These are phyloP conservation scores for Aspergillus latus DNA, from an alignment of 2,329 filamentous ascomycete genomes.

Conservation along the genomic window DNA sequence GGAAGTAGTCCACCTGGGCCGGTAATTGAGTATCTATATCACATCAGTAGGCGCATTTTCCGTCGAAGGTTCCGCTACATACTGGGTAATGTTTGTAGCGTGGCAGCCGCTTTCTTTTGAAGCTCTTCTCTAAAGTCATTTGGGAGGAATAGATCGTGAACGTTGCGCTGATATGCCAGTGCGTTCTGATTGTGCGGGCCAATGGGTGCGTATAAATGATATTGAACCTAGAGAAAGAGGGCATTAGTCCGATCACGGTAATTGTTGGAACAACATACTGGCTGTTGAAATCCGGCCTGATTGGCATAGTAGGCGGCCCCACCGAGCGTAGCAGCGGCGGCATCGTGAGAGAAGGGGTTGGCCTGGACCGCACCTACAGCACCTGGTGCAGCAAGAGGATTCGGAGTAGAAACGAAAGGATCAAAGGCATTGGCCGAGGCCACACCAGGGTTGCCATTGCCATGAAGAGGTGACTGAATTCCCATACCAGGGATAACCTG, in stretches of 20 bases:
- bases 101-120: conserved; percentile 82
- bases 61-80: conserved; percentile 32
- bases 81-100: conserved; percentile 80
- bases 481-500: conserved; percentile 10
- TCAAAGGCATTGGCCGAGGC: conserved; percentile 58
- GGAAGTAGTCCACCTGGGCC: conserved; percentile 77
- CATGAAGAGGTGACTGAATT: conserved; percentile 37
- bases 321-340: conserved; percentile 52
- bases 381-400: conserved; percentile 53
- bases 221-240: conserved; percentile 63
- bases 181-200: conserved; percentile 80
- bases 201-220: conserved; percentile 88
- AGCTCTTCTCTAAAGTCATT: conserved; percentile 84
- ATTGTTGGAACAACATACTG: conserved; percentile 48
- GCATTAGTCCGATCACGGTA: background rate
- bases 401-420: conserved; percentile 62
- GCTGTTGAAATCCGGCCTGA: conserved; percentile 61
- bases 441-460: conserved; percentile 52
- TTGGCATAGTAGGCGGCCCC: conserved; percentile 66
- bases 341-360: conserved; percentile 78
- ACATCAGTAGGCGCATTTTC: background rate
- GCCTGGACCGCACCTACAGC: conserved; percentile 50
- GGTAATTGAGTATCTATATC: conserved; percentile 66
- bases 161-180: conserved; percentile 77
- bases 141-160: conserved; percentile 88